Conservation (phyloP, 148 eudicot species). For the Persicaria tinctoria region DNA sequence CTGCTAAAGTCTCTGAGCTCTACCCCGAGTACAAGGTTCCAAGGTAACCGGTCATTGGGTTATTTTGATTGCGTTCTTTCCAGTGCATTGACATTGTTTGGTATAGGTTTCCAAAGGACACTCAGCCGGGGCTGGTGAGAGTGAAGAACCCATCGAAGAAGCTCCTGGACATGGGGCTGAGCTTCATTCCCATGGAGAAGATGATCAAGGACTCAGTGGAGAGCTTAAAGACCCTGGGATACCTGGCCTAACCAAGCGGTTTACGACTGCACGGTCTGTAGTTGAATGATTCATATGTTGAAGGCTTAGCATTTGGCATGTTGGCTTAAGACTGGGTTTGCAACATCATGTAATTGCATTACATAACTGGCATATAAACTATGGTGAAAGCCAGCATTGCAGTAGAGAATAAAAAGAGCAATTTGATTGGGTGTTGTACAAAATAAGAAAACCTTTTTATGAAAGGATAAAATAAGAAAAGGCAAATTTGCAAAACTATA, state of each 20-base stretch:
- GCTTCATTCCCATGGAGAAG: constrained; percentile 63
- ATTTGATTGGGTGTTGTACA: too few relatives aligned
- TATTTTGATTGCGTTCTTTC: neutral
- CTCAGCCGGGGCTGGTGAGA: constrained; percentile 65
- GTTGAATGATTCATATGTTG: too few relatives aligned
- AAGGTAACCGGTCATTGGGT: constrained; percentile 21
- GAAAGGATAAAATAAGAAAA: too few relatives aligned
- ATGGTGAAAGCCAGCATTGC: too few relatives aligned
- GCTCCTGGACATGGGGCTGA: constrained; percentile 67
- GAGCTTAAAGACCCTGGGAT: constrained; percentile 38
- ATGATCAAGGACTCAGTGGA: constrained; percentile 63
- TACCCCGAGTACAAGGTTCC: constrained; percentile 68
- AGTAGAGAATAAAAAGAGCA: too few relatives aligned
- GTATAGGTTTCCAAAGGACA: constrained; percentile 59
- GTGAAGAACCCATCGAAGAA: constrained; percentile 53
- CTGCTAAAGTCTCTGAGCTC: constrained; percentile 62
- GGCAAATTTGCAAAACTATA: too few relatives aligned
- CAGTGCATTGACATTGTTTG: neutral
- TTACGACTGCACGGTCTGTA: neutral
- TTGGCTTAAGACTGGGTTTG: too few relatives aligned
- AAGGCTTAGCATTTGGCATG: too few relatives aligned
- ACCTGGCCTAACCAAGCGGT: neutral
- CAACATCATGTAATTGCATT: too few relatives aligned
- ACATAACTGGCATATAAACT: too few relatives aligned
- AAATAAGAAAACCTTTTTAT: too few relatives aligned